Evolutionary conservation across 495 filamentous ascomycete species (phyloP), one percentile per base, ranked within the genome.

Genomic region (Podospora didyma): DNA sequence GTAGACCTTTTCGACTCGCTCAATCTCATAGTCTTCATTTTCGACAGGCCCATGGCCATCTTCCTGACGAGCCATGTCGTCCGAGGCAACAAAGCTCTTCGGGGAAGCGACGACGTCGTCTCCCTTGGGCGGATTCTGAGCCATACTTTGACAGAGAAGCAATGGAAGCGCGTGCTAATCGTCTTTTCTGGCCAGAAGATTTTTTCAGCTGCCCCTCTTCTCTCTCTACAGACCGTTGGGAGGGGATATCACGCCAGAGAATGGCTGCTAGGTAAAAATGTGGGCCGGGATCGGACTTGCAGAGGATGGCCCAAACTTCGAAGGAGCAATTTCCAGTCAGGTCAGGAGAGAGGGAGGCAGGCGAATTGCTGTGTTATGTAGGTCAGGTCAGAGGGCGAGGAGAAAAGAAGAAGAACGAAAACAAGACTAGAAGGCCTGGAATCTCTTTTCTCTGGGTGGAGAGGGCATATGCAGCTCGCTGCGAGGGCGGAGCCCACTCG

Each of bases 1-100:
- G 72, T 89, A 89, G 48, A 89, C 79, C 54, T 64, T 67, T 61
- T 88, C 86, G 50, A 89, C 75, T 46, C 75, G 78, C 48, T 77
- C 80, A 57, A 86, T 65, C 51, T 75, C 70, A 21, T 78, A 76
- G 17, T 82, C 64, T 9, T 62, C 39, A 35, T 46, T 79, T 7
- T 66, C 60, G 7, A 65, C 57, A 17, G 50, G 51, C 21, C 53
- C 46, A 16, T 34, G 57, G 26, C 26, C 50, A 10, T 53, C 51
- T 58, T 65, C 60, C 23, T 58, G 51, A 35, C 23, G 58, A 17
- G 44, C 48, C 19, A 39, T 44, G 39, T 57, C 65, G 54, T 63
- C 64, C 19, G 60, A 47, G 3, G 37, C 45, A 19, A 60, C 49
- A 44, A 46, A 53, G 35, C 39, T 41, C 56, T 67, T 55, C 42